These are phyloP conservation scores for Secale cereale DNA, from an alignment of 176 grass and related monocot genomes.

Conservation along the genomic window DNA sequence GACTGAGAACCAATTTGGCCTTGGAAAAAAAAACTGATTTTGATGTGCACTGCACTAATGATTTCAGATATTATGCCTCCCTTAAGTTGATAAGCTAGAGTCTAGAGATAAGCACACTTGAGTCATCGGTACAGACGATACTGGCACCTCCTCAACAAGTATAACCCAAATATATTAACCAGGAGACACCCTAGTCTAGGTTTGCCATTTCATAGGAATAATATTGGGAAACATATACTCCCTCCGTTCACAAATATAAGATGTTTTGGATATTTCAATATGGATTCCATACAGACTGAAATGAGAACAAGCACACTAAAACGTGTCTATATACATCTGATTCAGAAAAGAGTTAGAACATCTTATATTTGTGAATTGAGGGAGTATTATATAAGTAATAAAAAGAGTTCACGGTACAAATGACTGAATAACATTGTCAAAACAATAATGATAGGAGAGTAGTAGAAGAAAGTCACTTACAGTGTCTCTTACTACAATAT, in stretches of 20 bases:
- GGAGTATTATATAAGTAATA: neutral
- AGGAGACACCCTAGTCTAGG: neutral
- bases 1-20: conserved; percentile 26
- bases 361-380: no score
- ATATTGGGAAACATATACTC: conserved; percentile 3
- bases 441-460: conserved; percentile 21
- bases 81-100: conserved; percentile 19
- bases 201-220: conserved; percentile 12
- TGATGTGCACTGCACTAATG: neutral
- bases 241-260: no score
- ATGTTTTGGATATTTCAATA: no score
- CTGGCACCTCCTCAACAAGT: neutral
- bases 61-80: conserved; percentile 1
- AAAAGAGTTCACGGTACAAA: conserved; percentile 19
- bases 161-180: conserved; percentile 20
- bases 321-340: no score
- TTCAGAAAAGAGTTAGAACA: no score
- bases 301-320: no score
- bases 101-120: conserved; percentile 17
- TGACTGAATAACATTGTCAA: conserved; percentile 20
- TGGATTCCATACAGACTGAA: no score
- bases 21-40: conserved; percentile 27
- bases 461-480: conserved; percentile 51
- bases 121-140: conserved; percentile 17
- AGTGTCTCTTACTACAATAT: conserved; percentile 82